Evolutionary conservation across 306 rosid species (phyloP), one percentile per base, ranked within the genome.

Genomic region (Abrus precatorius): DNA sequence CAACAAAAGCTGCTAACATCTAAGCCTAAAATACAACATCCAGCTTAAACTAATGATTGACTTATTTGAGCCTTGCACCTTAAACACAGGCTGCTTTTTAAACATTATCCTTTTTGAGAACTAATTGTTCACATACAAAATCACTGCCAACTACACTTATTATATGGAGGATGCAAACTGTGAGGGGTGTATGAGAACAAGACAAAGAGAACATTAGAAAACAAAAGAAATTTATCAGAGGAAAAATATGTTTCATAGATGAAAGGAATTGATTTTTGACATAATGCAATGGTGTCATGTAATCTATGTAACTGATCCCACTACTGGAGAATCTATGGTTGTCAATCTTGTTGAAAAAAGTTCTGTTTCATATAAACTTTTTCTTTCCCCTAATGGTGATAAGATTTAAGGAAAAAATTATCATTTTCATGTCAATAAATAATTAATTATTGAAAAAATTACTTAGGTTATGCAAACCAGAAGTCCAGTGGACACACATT

Each of bases 21-120:
- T 7, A 20, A 7, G 44, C 43, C 59, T 61, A 8, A 52, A 50
- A 61, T 59, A 41, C 68, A 68, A 76, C 12, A 53, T 20, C 49
- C 41, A 32, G 34, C 67, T 60, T 60, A 27, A 50, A 60, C 72
- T 40, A 49, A 9, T 5, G 47, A 76, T 49, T 60, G 72, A 55
- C 54, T 55, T 30, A 75, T 36, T 75, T 55, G 44, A 66, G 69
- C 27, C 36, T 9, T 34, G n/a, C 48, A 77, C 40, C 48, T 63
- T 62, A 65, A 54, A 70, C 63, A 69, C 45, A 44, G 70, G 28
- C 71, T 78, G 71, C 52, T 27, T 44, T 65, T 72, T 30, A 44
- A 34, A 82, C 33, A 59, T 61, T 32, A 72, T 61, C 62, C 8
- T 28, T 68, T 36, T 5, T 66, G 60, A 57, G 48, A 43, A 33